These are phyloP conservation scores for Bocquillonia castaneifolia DNA, from an alignment of 441 rosid genomes.

Conservation along the genomic window DNA sequence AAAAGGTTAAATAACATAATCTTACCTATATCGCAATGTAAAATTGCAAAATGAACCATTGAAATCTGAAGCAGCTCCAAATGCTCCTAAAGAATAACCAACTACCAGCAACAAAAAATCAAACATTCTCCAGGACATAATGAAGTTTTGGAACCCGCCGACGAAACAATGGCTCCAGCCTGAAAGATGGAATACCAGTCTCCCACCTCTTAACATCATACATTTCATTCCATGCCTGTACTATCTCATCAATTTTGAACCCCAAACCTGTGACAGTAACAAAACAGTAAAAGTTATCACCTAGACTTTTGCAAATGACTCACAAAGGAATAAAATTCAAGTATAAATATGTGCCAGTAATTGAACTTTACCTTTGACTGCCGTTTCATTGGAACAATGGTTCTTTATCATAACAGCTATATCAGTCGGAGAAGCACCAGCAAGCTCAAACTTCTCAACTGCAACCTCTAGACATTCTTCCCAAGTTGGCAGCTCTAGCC, in stretches of 20 bases:
- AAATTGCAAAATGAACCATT: constrained; percentile 19
- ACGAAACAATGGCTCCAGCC: constrained; percentile 89
- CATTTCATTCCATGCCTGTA: constrained; percentile 98
- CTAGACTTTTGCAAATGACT: neutral
- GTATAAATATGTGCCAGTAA: neutral
- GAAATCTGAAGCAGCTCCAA: constrained; percentile 25
- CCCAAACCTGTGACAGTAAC: constrained; percentile 54
- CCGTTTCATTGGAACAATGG: constrained; percentile 74
- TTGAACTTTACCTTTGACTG: constrained; percentile 60
- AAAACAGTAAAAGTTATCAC: constrained; percentile 2
- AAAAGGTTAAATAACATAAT: neutral
- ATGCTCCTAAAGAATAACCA: constrained; percentile 23
- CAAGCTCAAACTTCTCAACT: constrained; percentile 87
- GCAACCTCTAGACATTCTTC: constrained; percentile 93
- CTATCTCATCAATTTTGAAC: constrained; percentile 90
- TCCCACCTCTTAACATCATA: constrained; percentile 95
- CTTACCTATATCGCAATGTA: constrained; percentile 31
- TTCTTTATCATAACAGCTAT: constrained; percentile 89
- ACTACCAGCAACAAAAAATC: constrained; percentile 18
- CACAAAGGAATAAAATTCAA: too few relatives aligned
- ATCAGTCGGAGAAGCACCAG: constrained; percentile 93
- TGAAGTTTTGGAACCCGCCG: constrained; percentile 76
- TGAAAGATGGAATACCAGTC: constrained; percentile 79
- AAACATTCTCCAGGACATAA: constrained; percentile 60
- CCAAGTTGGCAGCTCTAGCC: constrained; percentile 81